phyloP scores from a whole-genome alignment of 371 early-diverging fungal genomes.

The Lichtheimia hyalospora region DNA sequence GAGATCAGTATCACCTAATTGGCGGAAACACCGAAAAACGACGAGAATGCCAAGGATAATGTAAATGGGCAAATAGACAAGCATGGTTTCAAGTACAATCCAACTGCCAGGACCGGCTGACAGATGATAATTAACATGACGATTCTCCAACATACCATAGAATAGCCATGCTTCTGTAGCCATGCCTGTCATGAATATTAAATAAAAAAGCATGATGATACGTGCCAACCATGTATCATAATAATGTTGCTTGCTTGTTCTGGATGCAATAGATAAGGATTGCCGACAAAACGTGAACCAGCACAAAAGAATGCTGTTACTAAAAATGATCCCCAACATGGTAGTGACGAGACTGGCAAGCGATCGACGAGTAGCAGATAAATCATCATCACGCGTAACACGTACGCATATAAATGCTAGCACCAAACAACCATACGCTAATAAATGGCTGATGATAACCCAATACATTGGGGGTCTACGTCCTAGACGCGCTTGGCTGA shows the following conservation, averaged over 20 bases:
- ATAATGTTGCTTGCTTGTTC: too few species aligned
- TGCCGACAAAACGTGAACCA: background rate
- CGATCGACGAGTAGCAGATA: background rate
- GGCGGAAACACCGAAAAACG: constrained; percentile 3
- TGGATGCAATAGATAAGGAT: background rate
- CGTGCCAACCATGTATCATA: constrained; percentile 15
- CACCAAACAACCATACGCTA: constrained; percentile 13
- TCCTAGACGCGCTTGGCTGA: background rate
- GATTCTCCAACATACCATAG: constrained; percentile 13
- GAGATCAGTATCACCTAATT: constrained; percentile 1
- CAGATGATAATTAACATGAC: background rate
- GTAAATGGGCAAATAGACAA: constrained; percentile 12
- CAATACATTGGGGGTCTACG: constrained; percentile 13
- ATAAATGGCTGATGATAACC: constrained; percentile 16
- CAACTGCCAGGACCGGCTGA: background rate
- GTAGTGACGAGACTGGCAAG: constrained; percentile 21
- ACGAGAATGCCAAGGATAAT: constrained; percentile 3
- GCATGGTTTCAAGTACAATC: constrained; percentile 13
- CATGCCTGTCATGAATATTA: constrained; percentile 20
- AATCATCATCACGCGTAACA: constrained; percentile 8
- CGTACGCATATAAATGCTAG: constrained; percentile 18
- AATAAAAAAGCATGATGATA: constrained; percentile 20
- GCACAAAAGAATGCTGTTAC: constrained; percentile 4
- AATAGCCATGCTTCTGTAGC: constrained; percentile 23
- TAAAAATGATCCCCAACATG: constrained; percentile 15